phyloP scores from a whole-genome alignment of 805 yeast genomes.

The Candida tallmaniae region DNA sequence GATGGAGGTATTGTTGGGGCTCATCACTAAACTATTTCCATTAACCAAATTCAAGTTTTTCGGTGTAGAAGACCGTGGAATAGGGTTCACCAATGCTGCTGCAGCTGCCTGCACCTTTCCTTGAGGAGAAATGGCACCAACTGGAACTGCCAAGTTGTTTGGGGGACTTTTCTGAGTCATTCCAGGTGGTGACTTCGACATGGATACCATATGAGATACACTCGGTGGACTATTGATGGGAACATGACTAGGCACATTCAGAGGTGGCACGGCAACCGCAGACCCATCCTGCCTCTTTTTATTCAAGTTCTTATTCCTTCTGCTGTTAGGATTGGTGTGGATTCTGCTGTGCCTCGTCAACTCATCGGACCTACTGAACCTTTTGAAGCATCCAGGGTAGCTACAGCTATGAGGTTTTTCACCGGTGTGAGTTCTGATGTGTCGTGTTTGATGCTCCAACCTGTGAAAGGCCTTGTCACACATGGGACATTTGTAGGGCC shows the following conservation, averaged over 20 bases:
- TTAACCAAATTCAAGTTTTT: not conserved
- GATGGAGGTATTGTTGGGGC: not conserved
- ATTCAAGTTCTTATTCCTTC: slow-evolving; percentile 48
- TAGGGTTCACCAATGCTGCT: slow-evolving; percentile 5
- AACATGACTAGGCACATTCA: not conserved
- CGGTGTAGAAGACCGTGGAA: slow-evolving; percentile 5
- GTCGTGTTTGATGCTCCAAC: slow-evolving; percentile 74
- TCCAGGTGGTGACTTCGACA: not conserved
- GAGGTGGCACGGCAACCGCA: not conserved
- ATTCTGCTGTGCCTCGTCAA: slow-evolving; percentile 69
- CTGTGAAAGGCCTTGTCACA: slow-evolving; percentile 74
- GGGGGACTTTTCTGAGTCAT: not conserved
- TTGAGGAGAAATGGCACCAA: not conserved
- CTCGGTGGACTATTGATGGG: not conserved
- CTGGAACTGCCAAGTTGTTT: not conserved
- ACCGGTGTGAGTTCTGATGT: slow-evolving; percentile 76
- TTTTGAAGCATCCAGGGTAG: slow-evolving; percentile 64
- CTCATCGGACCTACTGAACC: slow-evolving; percentile 69
- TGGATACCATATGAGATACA: not conserved
- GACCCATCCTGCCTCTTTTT: slow-evolving; percentile 9
- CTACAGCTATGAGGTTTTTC: slow-evolving; percentile 78
- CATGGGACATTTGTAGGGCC: slow-evolving; percentile 71
- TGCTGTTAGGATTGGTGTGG: slow-evolving; percentile 65
- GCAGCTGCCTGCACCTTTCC: slow-evolving; percentile 6
- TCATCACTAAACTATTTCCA: not conserved